Evolutionary conservation across 345 rosid species (phyloP).

Genomic region (Lepidium africanum): DNA sequence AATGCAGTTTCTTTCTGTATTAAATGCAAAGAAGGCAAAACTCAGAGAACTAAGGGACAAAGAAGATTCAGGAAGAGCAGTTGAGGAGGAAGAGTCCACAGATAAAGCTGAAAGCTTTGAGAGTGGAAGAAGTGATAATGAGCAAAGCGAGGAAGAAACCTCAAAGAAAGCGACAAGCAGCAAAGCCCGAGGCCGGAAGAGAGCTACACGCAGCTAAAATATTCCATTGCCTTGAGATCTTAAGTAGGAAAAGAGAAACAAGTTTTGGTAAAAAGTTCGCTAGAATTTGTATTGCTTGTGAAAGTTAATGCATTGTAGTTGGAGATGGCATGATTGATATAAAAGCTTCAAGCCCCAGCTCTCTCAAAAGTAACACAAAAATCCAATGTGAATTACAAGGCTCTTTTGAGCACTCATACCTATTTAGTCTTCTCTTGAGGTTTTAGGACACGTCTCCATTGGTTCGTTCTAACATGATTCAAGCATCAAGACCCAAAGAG

Average conservation of each 20-base stretch:
- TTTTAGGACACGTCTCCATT: not conserved
- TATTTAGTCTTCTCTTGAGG: not conserved
- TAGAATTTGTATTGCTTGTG: not conserved
- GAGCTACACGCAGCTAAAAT: slow-evolving; percentile 22
- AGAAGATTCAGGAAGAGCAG: slow-evolving; percentile 34
- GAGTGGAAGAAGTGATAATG: slow-evolving; percentile 35
- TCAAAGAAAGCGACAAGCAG: slow-evolving; percentile 31
- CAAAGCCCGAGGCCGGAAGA: slow-evolving; percentile 37
- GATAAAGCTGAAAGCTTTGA: slow-evolving; percentile 62
- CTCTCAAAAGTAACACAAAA: not conserved
- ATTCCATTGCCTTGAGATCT: not conserved
- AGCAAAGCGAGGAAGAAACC: slow-evolving; percentile 35
- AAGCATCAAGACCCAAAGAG: too few species aligned
- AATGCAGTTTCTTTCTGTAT: slow-evolving; percentile 52
- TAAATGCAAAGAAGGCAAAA: slow-evolving; percentile 81
- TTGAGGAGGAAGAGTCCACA: slow-evolving; percentile 44
- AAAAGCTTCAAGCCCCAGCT: not conserved
- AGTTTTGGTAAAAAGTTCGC: not conserved
- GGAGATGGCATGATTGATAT: not conserved
- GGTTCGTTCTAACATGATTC: not conserved
- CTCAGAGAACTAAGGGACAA: slow-evolving; percentile 70
- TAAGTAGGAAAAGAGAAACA: not conserved
- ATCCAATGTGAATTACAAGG: not conserved
- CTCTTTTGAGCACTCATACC: not conserved
- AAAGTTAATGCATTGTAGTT: not conserved